These are phyloP conservation scores for Aspergillus cristatus DNA, from an alignment of 495 filamentous ascomycete species.

Conservation along the genomic window DNA sequence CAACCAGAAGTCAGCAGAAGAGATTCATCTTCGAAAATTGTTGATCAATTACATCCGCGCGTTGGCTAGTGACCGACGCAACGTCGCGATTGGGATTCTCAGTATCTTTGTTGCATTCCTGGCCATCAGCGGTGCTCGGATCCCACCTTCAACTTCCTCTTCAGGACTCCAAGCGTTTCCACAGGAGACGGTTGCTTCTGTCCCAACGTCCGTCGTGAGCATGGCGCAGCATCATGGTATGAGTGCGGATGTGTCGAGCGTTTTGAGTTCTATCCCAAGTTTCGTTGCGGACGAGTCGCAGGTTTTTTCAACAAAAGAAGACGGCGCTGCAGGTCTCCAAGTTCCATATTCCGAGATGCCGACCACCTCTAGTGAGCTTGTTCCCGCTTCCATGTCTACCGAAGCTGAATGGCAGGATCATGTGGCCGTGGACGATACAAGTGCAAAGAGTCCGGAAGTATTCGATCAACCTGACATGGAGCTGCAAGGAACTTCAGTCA, in stretches of 20 bases:
- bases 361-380: too few relatives aligned
- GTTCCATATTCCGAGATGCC: too few relatives aligned
- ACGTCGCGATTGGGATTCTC: constrained; percentile 57
- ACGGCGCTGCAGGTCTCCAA: too few relatives aligned
- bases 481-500: too few relatives aligned
- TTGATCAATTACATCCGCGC: constrained; percentile 60
- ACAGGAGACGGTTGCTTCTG: constrained; percentile 5
- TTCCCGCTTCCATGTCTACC: too few relatives aligned
- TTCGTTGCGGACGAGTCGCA: too few relatives aligned
- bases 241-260: neutral
- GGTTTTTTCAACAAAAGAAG: too few relatives aligned
- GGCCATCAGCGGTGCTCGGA: constrained; percentile 21
- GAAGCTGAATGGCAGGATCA: too few relatives aligned
- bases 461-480: too few relatives aligned
- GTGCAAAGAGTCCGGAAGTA: too few relatives aligned
- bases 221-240: neutral
- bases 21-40: constrained; percentile 47
- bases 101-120: constrained; percentile 51
- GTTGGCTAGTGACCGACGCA: constrained; percentile 58
- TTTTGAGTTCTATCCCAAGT: neutral
- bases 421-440: too few relatives aligned
- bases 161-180: constrained; percentile 12
- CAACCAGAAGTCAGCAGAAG: constrained; percentile 2
- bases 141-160: constrained; percentile 5
- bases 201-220: constrained; percentile 3